Evolutionary conservation across 2,329 filamentous ascomycete genomes (phyloP).

Genomic region (Paraphoma chrysanthemicola): DNA sequence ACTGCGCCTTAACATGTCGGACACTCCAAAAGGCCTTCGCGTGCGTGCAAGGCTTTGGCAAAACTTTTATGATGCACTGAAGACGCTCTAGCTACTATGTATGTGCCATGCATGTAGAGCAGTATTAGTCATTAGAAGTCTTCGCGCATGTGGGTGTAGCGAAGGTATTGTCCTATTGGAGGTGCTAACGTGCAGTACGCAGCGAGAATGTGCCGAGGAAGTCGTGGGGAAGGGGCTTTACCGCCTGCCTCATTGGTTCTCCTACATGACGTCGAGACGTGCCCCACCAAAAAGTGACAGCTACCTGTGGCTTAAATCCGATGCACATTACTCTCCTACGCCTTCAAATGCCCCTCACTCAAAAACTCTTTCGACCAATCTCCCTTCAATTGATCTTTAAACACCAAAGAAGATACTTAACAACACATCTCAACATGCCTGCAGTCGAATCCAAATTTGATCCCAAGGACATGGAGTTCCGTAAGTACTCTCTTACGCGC

Average conservation of each 20-base stretch:
- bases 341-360: constrained; percentile 15
- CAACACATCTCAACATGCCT: constrained; percentile 32
- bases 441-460: constrained; percentile 56
- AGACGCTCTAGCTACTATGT: no score
- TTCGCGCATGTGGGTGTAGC: no score
- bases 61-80: no score
- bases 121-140: no score
- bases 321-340: no score
- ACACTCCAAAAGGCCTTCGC: no score
- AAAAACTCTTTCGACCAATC: background rate
- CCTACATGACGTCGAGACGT: constrained; percentile 10
- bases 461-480: constrained; percentile 56
- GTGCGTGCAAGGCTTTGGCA: no score
- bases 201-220: background rate
- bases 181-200: no score
- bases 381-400: constrained; percentile 8
- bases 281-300: constrained; percentile 12
- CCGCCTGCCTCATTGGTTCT: constrained; percentile 2
- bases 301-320: background rate
- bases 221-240: background rate
- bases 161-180: no score
- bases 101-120: no score
- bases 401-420: constrained; percentile 7
- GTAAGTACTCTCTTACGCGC: background rate
- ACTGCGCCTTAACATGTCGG: no score